Percentiles rank a stretch among this genome's conserved stretches.
Evolutionary conservation across 768 basidiomycete genomes (phyloP).

Genomic region (Termitomyces sp.): DNA sequence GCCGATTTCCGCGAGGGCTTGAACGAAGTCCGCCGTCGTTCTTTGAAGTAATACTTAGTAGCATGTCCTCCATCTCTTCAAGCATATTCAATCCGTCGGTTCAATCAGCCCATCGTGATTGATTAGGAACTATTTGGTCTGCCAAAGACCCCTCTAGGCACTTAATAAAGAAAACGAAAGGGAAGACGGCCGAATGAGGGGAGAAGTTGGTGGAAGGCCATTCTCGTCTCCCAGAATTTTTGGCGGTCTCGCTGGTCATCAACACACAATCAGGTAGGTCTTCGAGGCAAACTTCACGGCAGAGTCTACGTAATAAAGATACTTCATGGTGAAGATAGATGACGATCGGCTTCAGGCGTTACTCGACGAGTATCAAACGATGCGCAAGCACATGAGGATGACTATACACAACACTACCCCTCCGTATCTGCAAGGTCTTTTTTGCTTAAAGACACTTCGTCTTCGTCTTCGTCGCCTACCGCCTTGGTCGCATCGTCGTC

Average conservation of each 20-base stretch:
- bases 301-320: slow-evolving; percentile 84
- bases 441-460: slow-evolving; percentile 35
- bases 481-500: slow-evolving; percentile 26
- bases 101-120: slow-evolving; percentile 88
- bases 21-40: slow-evolving; percentile 85
- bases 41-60: slow-evolving; percentile 81
- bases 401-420: slow-evolving; percentile 29
- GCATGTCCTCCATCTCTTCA: slow-evolving; percentile 76
- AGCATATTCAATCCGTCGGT: slow-evolving; percentile 91
- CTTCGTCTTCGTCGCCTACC: slow-evolving; percentile 32
- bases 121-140: slow-evolving; percentile 75
- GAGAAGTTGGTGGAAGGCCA: slow-evolving; percentile 52
- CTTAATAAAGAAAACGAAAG: slow-evolving; percentile 77
- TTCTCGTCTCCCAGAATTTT: slow-evolving; percentile 59
- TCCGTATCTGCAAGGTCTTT: slow-evolving; percentile 49
- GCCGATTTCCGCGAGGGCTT: slow-evolving; percentile 86
- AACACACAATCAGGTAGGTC: slow-evolving; percentile 85
- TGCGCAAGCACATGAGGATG: slow-evolving; percentile 52
- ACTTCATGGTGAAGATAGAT: slow-evolving; percentile 83
- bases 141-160: slow-evolving; percentile 72
- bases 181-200: slow-evolving; percentile 56
- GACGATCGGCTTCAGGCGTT: slow-evolving; percentile 81
- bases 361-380: slow-evolving; percentile 84
- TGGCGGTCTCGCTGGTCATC: slow-evolving; percentile 73
- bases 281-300: slow-evolving; percentile 77